These are phyloP conservation scores for Syzygium aqueum DNA, from an alignment of 345 rosid species.

Conservation along the genomic window DNA sequence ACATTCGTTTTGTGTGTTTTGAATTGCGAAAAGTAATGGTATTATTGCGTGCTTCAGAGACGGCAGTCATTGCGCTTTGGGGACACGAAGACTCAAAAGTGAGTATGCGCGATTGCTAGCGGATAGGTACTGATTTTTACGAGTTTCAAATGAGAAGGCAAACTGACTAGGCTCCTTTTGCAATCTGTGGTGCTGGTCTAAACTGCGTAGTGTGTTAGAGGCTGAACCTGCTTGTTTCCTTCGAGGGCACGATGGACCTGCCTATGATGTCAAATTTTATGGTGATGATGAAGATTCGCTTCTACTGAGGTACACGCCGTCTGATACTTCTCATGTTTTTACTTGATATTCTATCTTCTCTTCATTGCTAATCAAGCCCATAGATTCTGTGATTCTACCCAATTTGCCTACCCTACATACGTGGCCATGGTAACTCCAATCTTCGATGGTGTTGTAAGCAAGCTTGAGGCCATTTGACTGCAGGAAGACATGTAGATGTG, in stretches of 20 bases:
- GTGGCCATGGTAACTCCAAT: background rate
- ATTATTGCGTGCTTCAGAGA: background rate
- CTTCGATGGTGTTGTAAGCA: background rate
- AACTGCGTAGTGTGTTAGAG: conserved; percentile 23
- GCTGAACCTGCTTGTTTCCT: conserved; percentile 55
- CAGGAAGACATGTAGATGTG: background rate
- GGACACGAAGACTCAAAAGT: conserved; percentile 17
- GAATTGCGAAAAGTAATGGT: background rate
- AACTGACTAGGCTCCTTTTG: background rate
- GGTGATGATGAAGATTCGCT: conserved; percentile 59
- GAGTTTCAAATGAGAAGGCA: background rate
- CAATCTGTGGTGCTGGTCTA: background rate
- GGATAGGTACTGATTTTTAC: background rate
- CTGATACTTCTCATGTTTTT: background rate
- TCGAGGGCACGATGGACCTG: conserved; percentile 82
- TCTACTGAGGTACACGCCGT: conserved; percentile 48
- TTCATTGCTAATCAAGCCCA: background rate
- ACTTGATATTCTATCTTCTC: background rate
- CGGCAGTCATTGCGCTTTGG: conserved; percentile 34
- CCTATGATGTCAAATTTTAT: conserved; percentile 85
- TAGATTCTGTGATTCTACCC: background rate
- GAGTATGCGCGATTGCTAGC: conserved; percentile 7
- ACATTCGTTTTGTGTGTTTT: background rate
- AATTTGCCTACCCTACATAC: background rate
- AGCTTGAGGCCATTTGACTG: background rate